Evolutionary conservation across 2,329 filamentous ascomycete species (phyloP), one percentile per base, ranked within the genome.

Genomic region (Hirsutella minnesotensis): DNA sequence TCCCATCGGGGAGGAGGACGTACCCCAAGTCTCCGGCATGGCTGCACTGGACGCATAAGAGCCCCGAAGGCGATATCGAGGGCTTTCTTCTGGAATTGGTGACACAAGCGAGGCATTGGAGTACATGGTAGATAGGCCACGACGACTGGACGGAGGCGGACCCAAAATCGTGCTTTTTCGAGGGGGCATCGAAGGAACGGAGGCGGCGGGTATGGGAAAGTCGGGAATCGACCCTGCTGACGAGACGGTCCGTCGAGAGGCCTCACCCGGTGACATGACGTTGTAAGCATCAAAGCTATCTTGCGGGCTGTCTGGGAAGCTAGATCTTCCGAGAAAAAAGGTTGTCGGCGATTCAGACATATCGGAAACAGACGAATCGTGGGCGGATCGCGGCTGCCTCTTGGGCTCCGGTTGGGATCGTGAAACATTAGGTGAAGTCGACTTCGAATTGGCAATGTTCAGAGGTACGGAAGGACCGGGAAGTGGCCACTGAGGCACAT

Each of bases 31-130:
- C 18, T 78, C 75, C 1, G 83, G 83, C 57, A 87, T 84, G 1
- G 76, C 82, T 30, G 78, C 75, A 51, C 82, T 87, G 3, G 84
- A 87, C 19, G 77, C 83, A 53, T 77, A 81, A 0, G 83, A 86
- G 22, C 69, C 69, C 54, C 77, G 73, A 1, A 78, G 77, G 42
- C 69, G 65, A 3, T 70, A 65, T 20, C 71, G 67, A 0, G 75
- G 70, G 48, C 72, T 75, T 55, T 88, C 83, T 58, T 88, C 84
- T 1, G 79, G 81, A 42, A 89, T 88, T 0, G 84, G 83, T 0
- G 83, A 83, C 21, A 88, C 81, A 46, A 72, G 81, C 0, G 81
- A 83, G 12, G 69, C 63, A 49, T 71, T 75, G 3, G 81, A 83
- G 52, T 83, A 81, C 46, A 79, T 81, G 0, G 77, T 79, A 0